phyloP scores from a whole-genome alignment of 371 early-diverging fungal genomes.

The Nematocida ironsii region DNA sequence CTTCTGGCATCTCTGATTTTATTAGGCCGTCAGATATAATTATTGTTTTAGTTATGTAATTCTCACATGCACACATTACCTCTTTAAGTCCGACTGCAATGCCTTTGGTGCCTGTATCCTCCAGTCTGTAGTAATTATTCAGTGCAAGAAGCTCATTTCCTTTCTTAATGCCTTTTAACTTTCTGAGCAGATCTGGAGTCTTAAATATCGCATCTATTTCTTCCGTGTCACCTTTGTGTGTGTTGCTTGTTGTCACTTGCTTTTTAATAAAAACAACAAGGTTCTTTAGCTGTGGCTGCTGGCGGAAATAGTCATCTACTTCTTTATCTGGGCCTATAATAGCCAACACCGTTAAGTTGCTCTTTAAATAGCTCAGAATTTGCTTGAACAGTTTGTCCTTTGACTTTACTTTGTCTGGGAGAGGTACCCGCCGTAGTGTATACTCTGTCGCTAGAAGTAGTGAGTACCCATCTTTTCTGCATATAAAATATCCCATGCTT shows the following conservation, averaged over 20 bases:
- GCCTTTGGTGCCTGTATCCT: constrained; percentile 31
- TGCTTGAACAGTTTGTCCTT: constrained; percentile 48
- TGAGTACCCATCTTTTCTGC: constrained; percentile 63
- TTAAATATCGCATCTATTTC: constrained; percentile 57
- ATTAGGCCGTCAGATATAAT: constrained; percentile 64
- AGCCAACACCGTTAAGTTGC: constrained; percentile 48
- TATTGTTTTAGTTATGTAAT: constrained; percentile 64
- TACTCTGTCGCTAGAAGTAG: constrained; percentile 53
- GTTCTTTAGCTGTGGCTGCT: constrained; percentile 2
- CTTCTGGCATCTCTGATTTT: constrained; percentile 57
- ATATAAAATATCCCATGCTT: constrained; percentile 64
- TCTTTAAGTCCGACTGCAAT: constrained; percentile 63
- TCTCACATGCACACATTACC: constrained; percentile 63
- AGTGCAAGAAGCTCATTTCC: constrained; percentile 63
- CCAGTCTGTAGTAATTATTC: constrained; percentile 53
- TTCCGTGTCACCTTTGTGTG: constrained; percentile 55
- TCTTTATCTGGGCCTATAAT: constrained; percentile 41
- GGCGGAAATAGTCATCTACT: constrained; percentile 7
- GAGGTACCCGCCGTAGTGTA: constrained; percentile 52
- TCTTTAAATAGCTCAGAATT: constrained; percentile 36
- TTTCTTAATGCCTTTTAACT: constrained; percentile 59
- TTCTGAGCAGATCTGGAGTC: constrained; percentile 43
- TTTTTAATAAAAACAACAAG: constrained; percentile 45
- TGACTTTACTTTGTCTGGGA: constrained; percentile 62
- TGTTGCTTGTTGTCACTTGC: constrained; percentile 59